These are phyloP conservation scores for Sanghuangporus weigelae DNA, from an alignment of 1,284 basidiomycete species.

Conservation along the genomic window DNA sequence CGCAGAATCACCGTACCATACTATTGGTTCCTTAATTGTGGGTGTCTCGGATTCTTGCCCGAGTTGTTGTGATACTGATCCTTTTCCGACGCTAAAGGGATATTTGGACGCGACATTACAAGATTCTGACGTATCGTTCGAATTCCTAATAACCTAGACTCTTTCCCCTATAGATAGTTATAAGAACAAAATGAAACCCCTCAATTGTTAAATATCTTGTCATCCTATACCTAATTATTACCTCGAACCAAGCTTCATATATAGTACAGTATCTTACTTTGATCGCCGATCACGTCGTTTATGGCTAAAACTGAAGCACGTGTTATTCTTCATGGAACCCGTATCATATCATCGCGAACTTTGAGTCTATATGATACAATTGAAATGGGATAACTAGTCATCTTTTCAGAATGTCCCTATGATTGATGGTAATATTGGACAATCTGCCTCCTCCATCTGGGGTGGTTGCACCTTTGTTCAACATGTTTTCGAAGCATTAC, in stretches of 20 bases:
- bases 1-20: constrained; percentile 63
- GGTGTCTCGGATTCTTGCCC: constrained; percentile 19
- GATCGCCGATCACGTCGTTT: too few relatives aligned
- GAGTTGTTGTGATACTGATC: constrained; percentile 25
- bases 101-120: constrained; percentile 78
- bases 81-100: constrained; percentile 39
- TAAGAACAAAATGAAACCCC: not conserved
- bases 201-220: not conserved
- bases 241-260: not conserved
- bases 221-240: not conserved
- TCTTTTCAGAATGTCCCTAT: too few relatives aligned
- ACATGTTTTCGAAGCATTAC: too few relatives aligned
- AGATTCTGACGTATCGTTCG: constrained; percentile 47
- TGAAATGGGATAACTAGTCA: too few relatives aligned
- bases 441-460: too few relatives aligned
- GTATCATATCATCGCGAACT: too few relatives aligned
- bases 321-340: too few relatives aligned
- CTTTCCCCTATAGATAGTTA: not conserved
- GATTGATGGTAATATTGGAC: too few relatives aligned
- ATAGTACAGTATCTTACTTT: too few relatives aligned
- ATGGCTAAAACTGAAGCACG: too few relatives aligned
- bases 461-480: too few relatives aligned
- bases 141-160: not conserved
- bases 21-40: constrained; percentile 66
- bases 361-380: too few relatives aligned